Evolutionary conservation across 225 moss, liverwort and hornwort species (phyloP).

Genomic region (Sphagnum contortum): DNA sequence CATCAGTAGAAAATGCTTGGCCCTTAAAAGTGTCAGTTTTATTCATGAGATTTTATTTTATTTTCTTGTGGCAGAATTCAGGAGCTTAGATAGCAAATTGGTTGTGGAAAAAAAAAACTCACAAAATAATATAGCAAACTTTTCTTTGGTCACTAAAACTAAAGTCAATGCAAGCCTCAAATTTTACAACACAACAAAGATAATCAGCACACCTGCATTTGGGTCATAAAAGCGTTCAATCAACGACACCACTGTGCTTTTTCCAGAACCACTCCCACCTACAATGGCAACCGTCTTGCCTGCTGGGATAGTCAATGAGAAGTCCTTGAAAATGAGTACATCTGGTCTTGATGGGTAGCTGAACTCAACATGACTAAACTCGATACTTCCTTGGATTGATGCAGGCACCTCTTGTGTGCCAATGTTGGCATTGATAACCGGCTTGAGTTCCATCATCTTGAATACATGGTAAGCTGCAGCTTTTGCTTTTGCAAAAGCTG

Average conservation of each 20-base stretch:
- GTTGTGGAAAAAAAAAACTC: neutral
- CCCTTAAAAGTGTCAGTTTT: neutral
- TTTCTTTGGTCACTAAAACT: too few species aligned
- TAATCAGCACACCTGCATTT: slow-evolving; percentile 10
- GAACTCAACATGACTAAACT: slow-evolving; percentile 59
- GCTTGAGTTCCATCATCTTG: slow-evolving; percentile 38
- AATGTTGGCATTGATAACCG: slow-evolving; percentile 31
- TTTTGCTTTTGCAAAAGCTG: slow-evolving; percentile 56
- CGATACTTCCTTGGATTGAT: slow-evolving; percentile 48
- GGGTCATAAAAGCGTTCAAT: slow-evolving; percentile 81
- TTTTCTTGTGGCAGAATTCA: neutral
- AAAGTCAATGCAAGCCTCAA: too few species aligned
- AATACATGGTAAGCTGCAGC: slow-evolving; percentile 63
- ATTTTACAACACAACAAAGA: neutral
- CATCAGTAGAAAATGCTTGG: neutral
- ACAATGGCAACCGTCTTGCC: slow-evolving; percentile 66
- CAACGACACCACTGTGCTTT: slow-evolving; percentile 54
- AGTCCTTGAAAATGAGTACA: slow-evolving; percentile 37
- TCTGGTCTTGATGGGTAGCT: slow-evolving; percentile 69
- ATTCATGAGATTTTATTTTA: neutral
- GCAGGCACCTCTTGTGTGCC: slow-evolving; percentile 20
- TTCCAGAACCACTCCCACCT: slow-evolving; percentile 64
- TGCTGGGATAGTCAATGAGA: slow-evolving; percentile 46
- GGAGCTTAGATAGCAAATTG: neutral
- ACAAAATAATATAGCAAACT: too few species aligned